These are phyloP conservation scores for Malassezia furfur DNA, from an alignment of 1,284 basidiomycete genomes.

Conservation along the genomic window DNA sequence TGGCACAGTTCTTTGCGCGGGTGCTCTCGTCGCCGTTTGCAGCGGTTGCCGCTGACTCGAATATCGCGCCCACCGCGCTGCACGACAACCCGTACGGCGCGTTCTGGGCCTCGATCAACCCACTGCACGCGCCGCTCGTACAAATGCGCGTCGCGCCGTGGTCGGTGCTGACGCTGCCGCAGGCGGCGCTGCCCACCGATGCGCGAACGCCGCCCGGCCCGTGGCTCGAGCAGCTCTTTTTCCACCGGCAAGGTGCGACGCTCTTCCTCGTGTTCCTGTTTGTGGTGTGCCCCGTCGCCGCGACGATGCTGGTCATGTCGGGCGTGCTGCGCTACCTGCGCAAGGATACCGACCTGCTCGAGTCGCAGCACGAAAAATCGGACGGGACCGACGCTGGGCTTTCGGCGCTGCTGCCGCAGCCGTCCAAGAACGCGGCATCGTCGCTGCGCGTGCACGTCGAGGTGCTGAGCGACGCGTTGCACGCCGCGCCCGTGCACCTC, in stretches of 20 bases:
- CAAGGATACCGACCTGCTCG: slow-evolving; percentile 80
- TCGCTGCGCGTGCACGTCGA: slow-evolving; percentile 54
- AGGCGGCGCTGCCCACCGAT: not conserved
- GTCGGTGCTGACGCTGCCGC: slow-evolving; percentile 57
- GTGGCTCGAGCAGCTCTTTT: slow-evolving; percentile 18
- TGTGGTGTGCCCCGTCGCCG: slow-evolving; percentile 71
- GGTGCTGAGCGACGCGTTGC: slow-evolving; percentile 62
- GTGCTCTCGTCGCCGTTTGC: not conserved
- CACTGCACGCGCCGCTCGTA: not conserved
- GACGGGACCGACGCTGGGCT: slow-evolving; percentile 7
- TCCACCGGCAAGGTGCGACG: slow-evolving; percentile 15
- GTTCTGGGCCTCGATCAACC: slow-evolving; percentile 14
- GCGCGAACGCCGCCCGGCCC: slow-evolving; percentile 7
- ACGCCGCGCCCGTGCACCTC: slow-evolving; percentile 62
- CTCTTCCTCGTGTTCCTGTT: slow-evolving; percentile 13
- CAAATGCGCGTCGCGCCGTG: slow-evolving; percentile 72
- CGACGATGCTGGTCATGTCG: slow-evolving; percentile 67
- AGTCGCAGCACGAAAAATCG: slow-evolving; percentile 55
- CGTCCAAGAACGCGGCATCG: slow-evolving; percentile 45
- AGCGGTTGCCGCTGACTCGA: not conserved
- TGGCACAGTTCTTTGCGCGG: not conserved
- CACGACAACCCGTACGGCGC: slow-evolving; percentile 4
- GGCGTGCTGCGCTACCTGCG: slow-evolving; percentile 74
- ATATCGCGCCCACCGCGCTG: not conserved
- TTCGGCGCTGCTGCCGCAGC: not conserved